Conservation (phyloP, 2,329 filamentous ascomycete species). For the Rutstroemia sp. region DNA sequence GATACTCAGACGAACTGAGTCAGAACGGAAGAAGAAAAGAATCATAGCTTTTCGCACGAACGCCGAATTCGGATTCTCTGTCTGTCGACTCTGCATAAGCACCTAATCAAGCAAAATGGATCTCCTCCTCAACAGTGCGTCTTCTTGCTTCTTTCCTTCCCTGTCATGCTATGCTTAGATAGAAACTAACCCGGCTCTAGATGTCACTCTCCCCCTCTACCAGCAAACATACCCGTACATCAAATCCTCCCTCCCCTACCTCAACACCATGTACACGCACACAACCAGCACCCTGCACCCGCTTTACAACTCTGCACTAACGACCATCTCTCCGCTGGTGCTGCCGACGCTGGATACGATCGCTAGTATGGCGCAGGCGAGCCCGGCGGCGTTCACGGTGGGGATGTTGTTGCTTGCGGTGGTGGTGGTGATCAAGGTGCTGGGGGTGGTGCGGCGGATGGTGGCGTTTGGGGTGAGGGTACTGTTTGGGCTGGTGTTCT, state of each 20-base stretch:
- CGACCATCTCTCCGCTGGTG: slow-evolving; percentile 14
- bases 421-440: slow-evolving; percentile 43
- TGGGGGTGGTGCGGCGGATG: slow-evolving; percentile 62
- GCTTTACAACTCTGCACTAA: neutral
- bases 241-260: slow-evolving; percentile 12
- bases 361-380: slow-evolving; percentile 16
- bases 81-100: too few species aligned
- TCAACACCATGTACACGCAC: slow-evolving; percentile 10
- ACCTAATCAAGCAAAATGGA: neutral
- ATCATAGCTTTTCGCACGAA: too few species aligned
- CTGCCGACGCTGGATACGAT: slow-evolving; percentile 14
- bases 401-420: slow-evolving; percentile 20
- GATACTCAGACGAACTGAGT: too few species aligned
- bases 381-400: slow-evolving; percentile 38
- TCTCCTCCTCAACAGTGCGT: neutral
- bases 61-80: too few species aligned
- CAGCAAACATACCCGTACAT: neutral
- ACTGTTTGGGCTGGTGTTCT: slow-evolving; percentile 55
- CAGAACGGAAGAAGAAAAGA: too few species aligned
- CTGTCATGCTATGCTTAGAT: too few species aligned
- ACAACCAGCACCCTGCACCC: neutral
- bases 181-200: neutral
- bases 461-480: slow-evolving; percentile 73
- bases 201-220: neutral
- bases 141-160: neutral